Evolutionary conservation across 2,329 filamentous ascomycete species (phyloP), one percentile per base, ranked within the genome.

Genomic region (Sclerotinia trifoliorum): DNA sequence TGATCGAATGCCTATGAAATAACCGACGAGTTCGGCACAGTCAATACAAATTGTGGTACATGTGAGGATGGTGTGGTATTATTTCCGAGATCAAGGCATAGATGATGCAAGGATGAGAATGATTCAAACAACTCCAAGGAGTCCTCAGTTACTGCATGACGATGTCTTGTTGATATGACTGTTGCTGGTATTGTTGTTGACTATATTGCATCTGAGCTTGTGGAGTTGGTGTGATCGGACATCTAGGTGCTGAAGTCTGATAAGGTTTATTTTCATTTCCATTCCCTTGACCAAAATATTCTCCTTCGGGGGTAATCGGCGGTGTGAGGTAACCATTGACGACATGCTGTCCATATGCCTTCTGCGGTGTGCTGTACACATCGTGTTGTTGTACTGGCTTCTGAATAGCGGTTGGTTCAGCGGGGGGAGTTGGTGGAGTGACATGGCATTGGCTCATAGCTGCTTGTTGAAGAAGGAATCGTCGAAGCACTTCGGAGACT

Each of bases 321-420:
- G 92, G 92, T 21, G 92, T 95, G 73, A 94, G 85, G 79, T 93
- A 93, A 68, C 92, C 92, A 73, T 92, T 86, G 49, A 88, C 86
- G 71, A 88, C 84, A 26, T 68, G 60, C 64, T 85, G 82, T 72
- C 88, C 88, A 70, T 89, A 87, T 62, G 85, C 86, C 82, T 94
- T 94, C 76, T 92, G 89, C 19, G 92, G 92, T 21, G 92, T 95
- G 80, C 88, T 90, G 72, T 89, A 86, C 77, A 87, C 82, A 71
- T 85, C 83, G 51, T 81, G 71, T 46, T 78, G 78, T 46, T 75
- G 71, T 32, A 74, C 70, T 11, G 78, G 80, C 79, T 87, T 86
- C 58, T 81, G 78, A 61, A 81, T 79, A 57, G 80, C 75, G 5
- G 55, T 17, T 35, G 81, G 78, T 72, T 89, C 85, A 68, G 81